Percentiles rank a stretch among this genome's conserved stretches.
Evolutionary conservation across 495 filamentous ascomycete species (phyloP).

Genomic region (Neurospora sp.): DNA sequence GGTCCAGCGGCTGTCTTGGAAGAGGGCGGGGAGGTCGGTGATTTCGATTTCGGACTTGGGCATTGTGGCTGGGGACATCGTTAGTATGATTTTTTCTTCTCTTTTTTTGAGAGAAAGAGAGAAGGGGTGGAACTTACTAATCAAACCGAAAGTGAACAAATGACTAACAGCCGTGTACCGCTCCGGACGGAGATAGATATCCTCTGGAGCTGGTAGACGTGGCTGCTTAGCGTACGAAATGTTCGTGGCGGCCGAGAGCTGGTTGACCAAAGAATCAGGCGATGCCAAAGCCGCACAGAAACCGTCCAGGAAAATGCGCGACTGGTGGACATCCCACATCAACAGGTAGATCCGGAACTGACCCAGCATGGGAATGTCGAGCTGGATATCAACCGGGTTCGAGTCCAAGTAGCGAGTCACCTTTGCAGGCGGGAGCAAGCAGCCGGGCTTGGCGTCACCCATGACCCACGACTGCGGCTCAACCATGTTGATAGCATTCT

Average conservation of each 20-base stretch:
- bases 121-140: constrained; percentile 21
- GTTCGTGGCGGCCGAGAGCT: constrained; percentile 35
- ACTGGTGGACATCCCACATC: constrained; percentile 42
- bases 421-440: constrained; percentile 50
- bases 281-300: constrained; percentile 38
- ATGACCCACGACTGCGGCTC: constrained; percentile 27
- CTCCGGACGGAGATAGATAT: constrained; percentile 48
- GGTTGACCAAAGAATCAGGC: constrained; percentile 35
- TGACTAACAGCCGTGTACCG: constrained; percentile 52
- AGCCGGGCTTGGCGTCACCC: constrained; percentile 43
- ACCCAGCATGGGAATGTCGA: constrained; percentile 59
- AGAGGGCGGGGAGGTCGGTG: constrained; percentile 43
- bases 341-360: constrained; percentile 63
- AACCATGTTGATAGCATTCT: constrained; percentile 45
- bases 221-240: constrained; percentile 44
- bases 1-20: constrained; percentile 55
- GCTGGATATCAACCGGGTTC: constrained; percentile 61
- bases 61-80: constrained; percentile 33
- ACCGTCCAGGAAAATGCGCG: constrained; percentile 40
- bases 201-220: constrained; percentile 36
- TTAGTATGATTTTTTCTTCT: too few relatives aligned
- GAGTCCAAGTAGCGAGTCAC: constrained; percentile 59
- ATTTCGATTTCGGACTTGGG: constrained; percentile 48
- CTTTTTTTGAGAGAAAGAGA: too few relatives aligned
- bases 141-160: constrained; percentile 48